Evolutionary conservation across 805 yeast species (phyloP), one percentile per base, ranked within the genome.

Genomic region (Osmozyma mogii): DNA sequence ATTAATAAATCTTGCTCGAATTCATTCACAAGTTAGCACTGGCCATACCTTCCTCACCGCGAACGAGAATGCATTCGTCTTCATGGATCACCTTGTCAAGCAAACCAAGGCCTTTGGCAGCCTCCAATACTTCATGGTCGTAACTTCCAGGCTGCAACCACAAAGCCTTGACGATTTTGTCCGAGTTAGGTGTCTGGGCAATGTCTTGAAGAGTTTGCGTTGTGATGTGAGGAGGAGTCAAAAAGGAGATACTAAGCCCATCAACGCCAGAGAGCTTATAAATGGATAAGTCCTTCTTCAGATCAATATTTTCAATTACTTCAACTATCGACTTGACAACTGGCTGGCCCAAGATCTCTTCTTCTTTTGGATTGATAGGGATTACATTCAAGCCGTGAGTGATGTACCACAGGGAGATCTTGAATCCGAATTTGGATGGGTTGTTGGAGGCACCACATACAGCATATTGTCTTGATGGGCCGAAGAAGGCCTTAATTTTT

Each of bases 91-190:
- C 53, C 12, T 40, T 45, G 12, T 50, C 61, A 4, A 39, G 43
- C 15, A 49, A 49, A n/a, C 56, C 70, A 35, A 52, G 49, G 18
- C 37, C 45, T 26, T 42, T 47, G n/a, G 69, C 66, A 19, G 52
- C 52, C 1, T 65, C 56, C 11, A 79, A 57, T 3, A 70, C 72
- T 9, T 58, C 64, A 3, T 49, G 45, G 43, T 79, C 76, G 41
- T 71, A 82, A 14, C 85, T 70, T 0, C 94, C 94, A 0, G 94
- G 94, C 47, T 84, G 94, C 41, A 81, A 76, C 94, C 94, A 84
- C 10, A 82, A 56, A 1, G 78, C 75, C 42, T 68, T 69, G 10
- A 80, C 55, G 0, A 54, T 32, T 10, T 45, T 29, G 17, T 52
- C 43, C 34, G 71, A 53, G 10, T 61, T 61, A 8, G 61, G 51